Percentiles rank a stretch among this genome's conserved stretches.
Evolutionary conservation across 257 asterid genomes (phyloP).

Genomic region (Fraxinus cuspidata): DNA sequence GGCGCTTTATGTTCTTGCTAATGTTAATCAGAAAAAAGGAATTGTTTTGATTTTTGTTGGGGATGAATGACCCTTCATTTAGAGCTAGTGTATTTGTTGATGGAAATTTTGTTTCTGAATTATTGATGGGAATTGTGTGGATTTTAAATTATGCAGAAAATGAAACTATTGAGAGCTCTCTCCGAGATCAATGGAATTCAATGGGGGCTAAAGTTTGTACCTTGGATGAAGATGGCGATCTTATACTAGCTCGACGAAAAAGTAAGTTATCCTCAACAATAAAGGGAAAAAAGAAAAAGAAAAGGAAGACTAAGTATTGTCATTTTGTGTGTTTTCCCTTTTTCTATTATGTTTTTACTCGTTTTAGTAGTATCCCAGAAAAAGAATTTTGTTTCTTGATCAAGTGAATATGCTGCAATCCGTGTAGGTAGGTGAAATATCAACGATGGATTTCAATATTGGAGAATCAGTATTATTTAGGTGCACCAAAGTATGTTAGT

Average conservation of each 20-base stretch:
- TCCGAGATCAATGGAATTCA: slow-evolving; percentile 26
- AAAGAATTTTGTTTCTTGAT: background rate
- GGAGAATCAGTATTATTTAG: background rate
- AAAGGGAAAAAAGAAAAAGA: background rate
- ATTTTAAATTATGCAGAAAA: slow-evolving; percentile 35
- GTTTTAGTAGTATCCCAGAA: slow-evolving; percentile 3
- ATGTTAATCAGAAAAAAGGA: background rate
- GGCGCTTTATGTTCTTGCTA: background rate
- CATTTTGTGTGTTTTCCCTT: background rate
- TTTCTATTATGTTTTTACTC: background rate
- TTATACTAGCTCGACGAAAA: slow-evolving; percentile 55
- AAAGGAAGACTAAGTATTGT: background rate
- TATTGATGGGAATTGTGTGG: background rate
- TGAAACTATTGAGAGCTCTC: slow-evolving; percentile 28
- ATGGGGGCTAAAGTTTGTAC: slow-evolving; percentile 33
- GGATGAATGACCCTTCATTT: background rate
- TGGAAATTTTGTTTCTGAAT: background rate
- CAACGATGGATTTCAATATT: background rate
- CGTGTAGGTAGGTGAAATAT: background rate
- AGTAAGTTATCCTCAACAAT: slow-evolving; percentile 41
- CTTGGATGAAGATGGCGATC: slow-evolving; percentile 95
- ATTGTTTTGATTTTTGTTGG: background rate
- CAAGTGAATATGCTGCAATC: background rate
- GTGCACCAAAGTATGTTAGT: background rate
- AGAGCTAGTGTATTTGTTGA: background rate